Conservation (phyloP, 495 filamentous ascomycete genomes). For the Neurospora tetrasperma region DNA sequence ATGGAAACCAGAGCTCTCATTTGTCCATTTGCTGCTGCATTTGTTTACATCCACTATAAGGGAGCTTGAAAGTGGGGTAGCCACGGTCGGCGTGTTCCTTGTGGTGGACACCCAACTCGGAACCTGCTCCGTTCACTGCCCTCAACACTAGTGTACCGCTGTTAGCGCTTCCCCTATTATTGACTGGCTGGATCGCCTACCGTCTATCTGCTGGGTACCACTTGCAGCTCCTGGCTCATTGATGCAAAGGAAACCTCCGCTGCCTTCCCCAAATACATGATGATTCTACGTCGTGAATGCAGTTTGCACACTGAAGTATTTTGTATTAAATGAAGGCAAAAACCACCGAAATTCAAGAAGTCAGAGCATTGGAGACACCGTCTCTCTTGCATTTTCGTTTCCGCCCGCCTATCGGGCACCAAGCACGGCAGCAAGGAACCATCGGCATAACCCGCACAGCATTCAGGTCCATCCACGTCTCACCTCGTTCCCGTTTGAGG, state of each 20-base stretch:
- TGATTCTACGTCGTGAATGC: too few relatives aligned
- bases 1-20: background rate
- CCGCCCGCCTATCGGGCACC: background rate
- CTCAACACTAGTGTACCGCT: background rate
- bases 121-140: background rate
- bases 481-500: background rate
- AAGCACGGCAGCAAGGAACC: background rate
- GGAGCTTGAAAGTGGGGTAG: background rate
- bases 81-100: background rate
- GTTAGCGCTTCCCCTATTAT: background rate
- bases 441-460: background rate
- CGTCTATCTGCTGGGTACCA: background rate
- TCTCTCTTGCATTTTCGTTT: background rate
- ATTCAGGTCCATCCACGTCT: background rate
- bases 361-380: background rate
- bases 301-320: background rate
- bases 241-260: background rate
- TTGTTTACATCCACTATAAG: background rate
- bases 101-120: background rate
- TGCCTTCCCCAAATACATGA: too few relatives aligned
- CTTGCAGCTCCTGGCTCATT: background rate
- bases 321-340: background rate
- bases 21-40: background rate
- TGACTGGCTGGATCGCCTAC: background rate
- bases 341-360: background rate